A percentile compares a stretch with the other conserved stretches of the same genome.
phyloP scores from a whole-genome alignment of 352 stramenopile genomes.

The Phytophthora palmivora region DNA sequence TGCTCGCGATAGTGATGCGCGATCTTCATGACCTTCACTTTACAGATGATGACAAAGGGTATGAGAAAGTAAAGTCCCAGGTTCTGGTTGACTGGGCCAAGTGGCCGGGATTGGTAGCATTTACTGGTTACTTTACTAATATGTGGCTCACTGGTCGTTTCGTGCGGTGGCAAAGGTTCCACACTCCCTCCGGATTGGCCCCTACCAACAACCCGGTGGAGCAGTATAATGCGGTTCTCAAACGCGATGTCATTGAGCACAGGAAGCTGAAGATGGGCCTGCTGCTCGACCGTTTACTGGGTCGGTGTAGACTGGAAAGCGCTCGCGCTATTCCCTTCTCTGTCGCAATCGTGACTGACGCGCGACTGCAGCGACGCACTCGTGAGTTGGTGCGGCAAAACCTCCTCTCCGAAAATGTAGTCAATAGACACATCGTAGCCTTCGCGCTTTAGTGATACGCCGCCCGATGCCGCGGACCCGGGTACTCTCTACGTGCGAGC shows the following conservation, averaged over 20 bases:
- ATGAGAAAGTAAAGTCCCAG: no score
- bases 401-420: neutral
- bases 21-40: slow-evolving; percentile 30
- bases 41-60: no score
- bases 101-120: neutral
- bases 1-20: slow-evolving; percentile 7
- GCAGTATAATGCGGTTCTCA: slow-evolving; percentile 11
- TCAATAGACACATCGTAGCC: slow-evolving; percentile 1
- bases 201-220: slow-evolving; percentile 7
- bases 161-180: slow-evolving; percentile 17
- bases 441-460: slow-evolving; percentile 1
- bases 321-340: neutral
- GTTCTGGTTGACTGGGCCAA: neutral
- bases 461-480: neutral
- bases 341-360: neutral
- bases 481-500: neutral
- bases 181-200: slow-evolving; percentile 9
- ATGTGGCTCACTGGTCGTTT: neutral
- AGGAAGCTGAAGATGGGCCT: slow-evolving; percentile 13
- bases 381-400: slow-evolving; percentile 9
- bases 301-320: slow-evolving; percentile 5
- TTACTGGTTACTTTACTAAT: slow-evolving; percentile 4
- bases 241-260: slow-evolving; percentile 7
- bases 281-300: neutral
- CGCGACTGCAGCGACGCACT: slow-evolving; percentile 1